Evolutionary conservation across 345 rosid species (phyloP).

Genomic region (Eucalyptus decipiens): DNA sequence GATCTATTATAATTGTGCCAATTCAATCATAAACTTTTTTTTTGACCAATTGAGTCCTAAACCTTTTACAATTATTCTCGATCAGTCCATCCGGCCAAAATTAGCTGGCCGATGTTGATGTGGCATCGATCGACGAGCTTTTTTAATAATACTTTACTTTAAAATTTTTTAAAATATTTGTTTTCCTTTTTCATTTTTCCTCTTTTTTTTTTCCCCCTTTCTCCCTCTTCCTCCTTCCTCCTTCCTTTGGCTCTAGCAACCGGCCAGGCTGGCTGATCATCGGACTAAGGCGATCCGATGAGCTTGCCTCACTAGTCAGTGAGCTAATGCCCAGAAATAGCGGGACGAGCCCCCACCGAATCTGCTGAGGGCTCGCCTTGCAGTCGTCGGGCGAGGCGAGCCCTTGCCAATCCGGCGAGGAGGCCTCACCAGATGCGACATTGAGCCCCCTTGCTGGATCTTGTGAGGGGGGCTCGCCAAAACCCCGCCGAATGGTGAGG

Average conservation of each 20-base stretch:
- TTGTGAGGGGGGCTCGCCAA: too few species aligned
- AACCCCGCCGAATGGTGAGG: accelerated
- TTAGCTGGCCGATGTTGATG: accelerated
- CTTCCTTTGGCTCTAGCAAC: accelerated
- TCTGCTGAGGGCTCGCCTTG: accelerated
- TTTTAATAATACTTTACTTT: too few species aligned
- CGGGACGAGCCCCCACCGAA: accelerated
- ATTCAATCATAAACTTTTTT: too few species aligned
- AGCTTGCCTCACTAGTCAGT: too few species aligned
- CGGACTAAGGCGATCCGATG: accelerated
- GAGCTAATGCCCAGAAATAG: accelerated
- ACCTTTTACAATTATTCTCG: too few species aligned
- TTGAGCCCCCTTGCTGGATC: too few species aligned
- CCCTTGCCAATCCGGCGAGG: too few species aligned
- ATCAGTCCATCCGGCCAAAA: accelerated
- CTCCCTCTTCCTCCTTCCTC: too few species aligned
- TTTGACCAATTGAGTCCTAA: too few species aligned
- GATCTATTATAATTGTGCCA: accelerated
- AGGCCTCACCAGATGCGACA: accelerated
- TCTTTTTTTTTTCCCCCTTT: too few species aligned
- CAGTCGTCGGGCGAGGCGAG: accelerated
- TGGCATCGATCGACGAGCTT: accelerated
- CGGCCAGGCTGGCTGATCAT: accelerated
- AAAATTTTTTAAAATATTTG: accelerated
- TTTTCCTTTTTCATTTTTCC: accelerated